These are phyloP conservation scores for Plasmodium vivax DNA, from an alignment of 169 alveolate species.

Conservation along the genomic window DNA sequence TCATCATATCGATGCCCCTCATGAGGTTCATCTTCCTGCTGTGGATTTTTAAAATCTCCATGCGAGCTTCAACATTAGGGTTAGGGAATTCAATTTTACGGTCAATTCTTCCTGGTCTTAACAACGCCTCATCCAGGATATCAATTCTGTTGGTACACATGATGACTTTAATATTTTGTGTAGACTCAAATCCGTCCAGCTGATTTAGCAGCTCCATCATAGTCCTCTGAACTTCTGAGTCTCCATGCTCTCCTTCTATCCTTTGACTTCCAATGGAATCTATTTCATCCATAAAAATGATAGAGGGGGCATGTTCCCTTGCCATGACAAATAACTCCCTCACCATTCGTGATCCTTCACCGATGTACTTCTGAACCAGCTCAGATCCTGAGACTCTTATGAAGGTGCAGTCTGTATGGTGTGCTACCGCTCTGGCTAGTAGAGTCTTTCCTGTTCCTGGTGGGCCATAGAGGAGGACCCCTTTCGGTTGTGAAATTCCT, in stretches of 20 bases:
- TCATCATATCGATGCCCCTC: conserved; percentile 96
- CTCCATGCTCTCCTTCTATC: conserved; percentile 95
- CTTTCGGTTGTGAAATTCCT: conserved; percentile 98
- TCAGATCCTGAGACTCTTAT: conserved; percentile 99
- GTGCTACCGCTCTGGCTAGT: conserved; percentile 99
- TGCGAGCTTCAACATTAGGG: conserved; percentile 93
- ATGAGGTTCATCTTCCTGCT: conserved; percentile 96
- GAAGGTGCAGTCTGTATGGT: conserved; percentile 99
- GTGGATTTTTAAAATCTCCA: conserved; percentile 97
- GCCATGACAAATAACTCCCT: conserved; percentile 98
- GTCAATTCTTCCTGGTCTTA: conserved; percentile 99
- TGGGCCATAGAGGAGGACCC: conserved; percentile 92
- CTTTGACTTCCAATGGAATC: conserved; percentile 97
- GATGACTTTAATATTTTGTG: conserved; percentile 97
- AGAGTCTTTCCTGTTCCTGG: conserved; percentile 95
- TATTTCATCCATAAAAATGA: conserved; percentile 98
- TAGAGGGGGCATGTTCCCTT: conserved; percentile 96
- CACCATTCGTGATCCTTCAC: conserved; percentile 99
- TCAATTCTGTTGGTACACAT: conserved; percentile 99
- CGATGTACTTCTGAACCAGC: conserved; percentile 99
- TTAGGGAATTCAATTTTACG: conserved; percentile 98
- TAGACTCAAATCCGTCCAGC: conserved; percentile 99
- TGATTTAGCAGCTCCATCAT: conserved; percentile 98
- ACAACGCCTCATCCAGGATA: conserved; percentile 98
- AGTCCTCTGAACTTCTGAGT: conserved; percentile 94